A percentile compares a stretch with the other conserved stretches of the same genome.
These are phyloP conservation scores for Teratosphaeriaceae sp. DNA, from an alignment of 2,329 filamentous ascomycete species.

Conservation along the genomic window DNA sequence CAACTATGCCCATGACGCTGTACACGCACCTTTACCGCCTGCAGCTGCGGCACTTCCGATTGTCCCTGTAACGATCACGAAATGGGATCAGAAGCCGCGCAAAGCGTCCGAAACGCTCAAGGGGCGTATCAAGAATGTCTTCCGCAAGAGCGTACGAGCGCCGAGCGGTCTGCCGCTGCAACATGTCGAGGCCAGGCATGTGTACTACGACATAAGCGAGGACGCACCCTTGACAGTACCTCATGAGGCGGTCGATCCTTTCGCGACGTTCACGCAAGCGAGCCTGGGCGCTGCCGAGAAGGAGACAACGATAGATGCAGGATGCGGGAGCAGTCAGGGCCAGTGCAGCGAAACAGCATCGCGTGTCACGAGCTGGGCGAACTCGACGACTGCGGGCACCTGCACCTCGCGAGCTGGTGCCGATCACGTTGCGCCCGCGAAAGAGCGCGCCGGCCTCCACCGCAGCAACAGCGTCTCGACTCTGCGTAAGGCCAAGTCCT, in stretches of 20 bases:
- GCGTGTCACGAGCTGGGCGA: slow-evolving; percentile 67
- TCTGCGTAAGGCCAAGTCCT: slow-evolving; percentile 25
- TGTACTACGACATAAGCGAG: slow-evolving; percentile 14
- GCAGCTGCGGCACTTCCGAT: neutral
- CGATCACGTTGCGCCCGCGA: slow-evolving; percentile 4
- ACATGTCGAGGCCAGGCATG: slow-evolving; percentile 40
- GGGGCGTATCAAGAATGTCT: slow-evolving; percentile 54
- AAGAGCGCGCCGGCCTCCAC: slow-evolving; percentile 9
- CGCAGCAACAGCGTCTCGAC: slow-evolving; percentile 14
- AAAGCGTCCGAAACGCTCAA: slow-evolving; percentile 58
- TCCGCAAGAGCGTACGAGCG: slow-evolving; percentile 37
- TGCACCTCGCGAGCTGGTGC: slow-evolving; percentile 34
- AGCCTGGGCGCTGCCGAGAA: neutral
- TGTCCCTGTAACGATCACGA: neutral
- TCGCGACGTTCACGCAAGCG: slow-evolving; percentile 12
- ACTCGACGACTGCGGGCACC: slow-evolving; percentile 54
- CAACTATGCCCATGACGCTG: slow-evolving; percentile 20
- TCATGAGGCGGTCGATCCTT: slow-evolving; percentile 11
- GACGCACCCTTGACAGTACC: slow-evolving; percentile 1
- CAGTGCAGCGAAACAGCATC: slow-evolving; percentile 48
- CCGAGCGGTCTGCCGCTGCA: slow-evolving; percentile 41
- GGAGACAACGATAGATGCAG: slow-evolving; percentile 33
- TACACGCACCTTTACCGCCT: slow-evolving; percentile 8
- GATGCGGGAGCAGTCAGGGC: slow-evolving; percentile 40
- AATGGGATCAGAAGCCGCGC: slow-evolving; percentile 41